Evolutionary conservation across 768 basidiomycete genomes (phyloP), one percentile per base, ranked within the genome.

Genomic region (Leccinum boreale): DNA sequence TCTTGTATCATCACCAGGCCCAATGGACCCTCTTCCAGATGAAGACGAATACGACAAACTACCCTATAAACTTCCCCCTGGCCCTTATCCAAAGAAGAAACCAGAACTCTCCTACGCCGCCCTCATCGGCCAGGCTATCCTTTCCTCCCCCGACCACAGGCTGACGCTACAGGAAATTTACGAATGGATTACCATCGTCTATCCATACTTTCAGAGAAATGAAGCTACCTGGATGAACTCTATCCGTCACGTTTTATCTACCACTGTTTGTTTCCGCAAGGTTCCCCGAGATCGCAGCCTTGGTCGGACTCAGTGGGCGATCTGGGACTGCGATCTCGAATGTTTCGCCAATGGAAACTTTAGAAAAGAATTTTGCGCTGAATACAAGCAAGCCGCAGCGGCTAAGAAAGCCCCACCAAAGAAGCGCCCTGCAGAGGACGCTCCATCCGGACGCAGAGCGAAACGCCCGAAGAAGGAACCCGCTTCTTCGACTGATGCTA

Each of bases 201-300:
- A 94, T 73, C 95, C 97, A 7, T 86, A 87, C 69, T 99, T 92
- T 76, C 92, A 93, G 73, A 88, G 90, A 57, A 89, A 89, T 21
- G 94, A 98, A 66, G 84, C 89, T 4, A 96, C 94, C 6, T 98
- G 96, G 96, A 94, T 95, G 85, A 97, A 97, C 73, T 95, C 93
- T 55, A 93, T 98, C 58, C 84, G 96, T n/a, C 95, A 98, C 73
- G 94, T 95, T 50, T 81, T 98, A 24, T 94, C 91, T 62, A 92
- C 94, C 3, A 96, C 95, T 46, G 84, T 89, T 36, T 89, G 89
- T 65, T 98, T 97, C 73, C 85, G 92, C 61, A 97, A 96, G 65
- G 84, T 89, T 0, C 83, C 85, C 3, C 78, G 94, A 21, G 87
- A 91, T 58, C 83, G 88, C 12, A 80, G 85, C 24, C 81, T 89